Evolutionary conservation across 73 alveolate species (phyloP).

Genomic region (Blepharisma japonicum): DNA sequence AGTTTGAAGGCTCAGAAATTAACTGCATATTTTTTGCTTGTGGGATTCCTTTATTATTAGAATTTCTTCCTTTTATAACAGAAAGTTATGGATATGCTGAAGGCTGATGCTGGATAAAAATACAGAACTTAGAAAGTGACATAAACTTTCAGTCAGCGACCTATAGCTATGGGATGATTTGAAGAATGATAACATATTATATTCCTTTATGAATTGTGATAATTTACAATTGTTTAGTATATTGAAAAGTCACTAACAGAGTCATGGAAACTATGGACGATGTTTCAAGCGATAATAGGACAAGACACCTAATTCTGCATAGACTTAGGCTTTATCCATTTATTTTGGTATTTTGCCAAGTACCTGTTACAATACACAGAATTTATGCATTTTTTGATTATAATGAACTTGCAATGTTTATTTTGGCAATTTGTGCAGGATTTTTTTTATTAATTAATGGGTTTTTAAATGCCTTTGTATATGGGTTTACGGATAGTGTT

Average conservation of each 20-base stretch:
- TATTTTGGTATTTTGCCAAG: conserved; percentile 7
- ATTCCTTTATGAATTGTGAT: background rate
- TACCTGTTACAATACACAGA: background rate
- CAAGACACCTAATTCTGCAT: background rate
- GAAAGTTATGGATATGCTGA: background rate
- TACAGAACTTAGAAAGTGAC: background rate
- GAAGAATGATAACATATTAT: background rate
- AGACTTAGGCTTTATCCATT: background rate
- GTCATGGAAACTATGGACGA: background rate
- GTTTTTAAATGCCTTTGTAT: conserved; percentile 3
- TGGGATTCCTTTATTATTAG: background rate
- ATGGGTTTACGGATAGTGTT: conserved; percentile 2
- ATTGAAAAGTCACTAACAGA: background rate
- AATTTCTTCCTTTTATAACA: background rate
- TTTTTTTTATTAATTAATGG: background rate
- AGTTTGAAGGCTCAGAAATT: background rate
- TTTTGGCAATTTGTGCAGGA: conserved; percentile 24
- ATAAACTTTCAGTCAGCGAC: no score
- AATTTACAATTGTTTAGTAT: background rate
- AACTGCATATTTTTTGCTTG: background rate
- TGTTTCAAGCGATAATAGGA: background rate
- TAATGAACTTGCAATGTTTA: background rate
- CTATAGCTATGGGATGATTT: background rate
- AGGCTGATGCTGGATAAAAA: conserved; percentile 7
- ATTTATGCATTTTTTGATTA: background rate